These are phyloP conservation scores for Aspergillus cristatus DNA, from an alignment of 495 filamentous ascomycete species.

Conservation along the genomic window DNA sequence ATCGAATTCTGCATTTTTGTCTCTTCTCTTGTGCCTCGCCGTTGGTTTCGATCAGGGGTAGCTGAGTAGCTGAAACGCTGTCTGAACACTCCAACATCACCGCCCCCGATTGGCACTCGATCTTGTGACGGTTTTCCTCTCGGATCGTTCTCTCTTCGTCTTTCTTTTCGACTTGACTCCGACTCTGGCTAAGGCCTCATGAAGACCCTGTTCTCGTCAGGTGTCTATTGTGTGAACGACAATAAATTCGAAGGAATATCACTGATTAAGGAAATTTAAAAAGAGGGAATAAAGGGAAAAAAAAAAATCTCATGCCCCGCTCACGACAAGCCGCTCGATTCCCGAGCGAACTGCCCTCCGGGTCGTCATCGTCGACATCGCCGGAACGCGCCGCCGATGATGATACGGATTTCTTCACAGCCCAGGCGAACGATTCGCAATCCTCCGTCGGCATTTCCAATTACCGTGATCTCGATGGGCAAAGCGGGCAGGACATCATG, in stretches of 20 bases:
- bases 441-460: constrained; percentile 78
- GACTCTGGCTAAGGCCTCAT: neutral
- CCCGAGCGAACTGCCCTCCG: constrained; percentile 39
- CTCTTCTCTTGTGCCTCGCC: too few species aligned
- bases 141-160: too few species aligned
- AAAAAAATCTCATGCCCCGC: constrained; percentile 26
- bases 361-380: constrained; percentile 73
- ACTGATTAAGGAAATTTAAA: constrained; percentile 2
- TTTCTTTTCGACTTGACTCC: too few species aligned
- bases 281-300: neutral
- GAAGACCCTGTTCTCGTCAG: constrained; percentile 1
- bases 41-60: too few species aligned
- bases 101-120: too few species aligned
- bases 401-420: constrained; percentile 86
- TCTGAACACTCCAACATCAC: too few species aligned
- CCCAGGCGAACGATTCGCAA: constrained; percentile 76
- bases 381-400: constrained; percentile 77
- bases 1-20: too few species aligned
- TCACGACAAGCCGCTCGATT: constrained; percentile 29
- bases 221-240: neutral
- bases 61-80: too few species aligned
- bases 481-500: constrained; percentile 41
- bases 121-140: too few species aligned
- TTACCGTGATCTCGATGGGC: constrained; percentile 55
- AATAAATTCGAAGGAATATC: neutral